These are phyloP conservation scores for Apiospora kogelbergensis DNA, from an alignment of 2,329 filamentous ascomycete genomes.

Conservation along the genomic window DNA sequence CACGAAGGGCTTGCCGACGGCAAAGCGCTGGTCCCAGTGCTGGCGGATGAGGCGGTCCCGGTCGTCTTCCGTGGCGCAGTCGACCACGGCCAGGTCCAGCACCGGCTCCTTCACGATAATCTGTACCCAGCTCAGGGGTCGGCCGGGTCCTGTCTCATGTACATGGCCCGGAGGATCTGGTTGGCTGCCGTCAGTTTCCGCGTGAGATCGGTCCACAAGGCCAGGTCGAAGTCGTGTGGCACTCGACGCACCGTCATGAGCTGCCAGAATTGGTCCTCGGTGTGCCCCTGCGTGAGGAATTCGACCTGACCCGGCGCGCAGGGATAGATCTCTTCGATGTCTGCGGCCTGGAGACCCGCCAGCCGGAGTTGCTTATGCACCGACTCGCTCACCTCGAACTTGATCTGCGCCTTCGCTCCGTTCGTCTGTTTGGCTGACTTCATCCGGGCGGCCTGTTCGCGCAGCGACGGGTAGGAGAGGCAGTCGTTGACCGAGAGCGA, in stretches of 20 bases:
- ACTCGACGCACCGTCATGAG: slow-evolving; percentile 25
- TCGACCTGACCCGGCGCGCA: slow-evolving; percentile 30
- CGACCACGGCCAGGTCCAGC: slow-evolving; percentile 15
- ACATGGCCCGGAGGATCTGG: slow-evolving; percentile 26
- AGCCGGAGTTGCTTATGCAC: slow-evolving; percentile 4
- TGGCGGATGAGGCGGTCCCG: slow-evolving; percentile 22
- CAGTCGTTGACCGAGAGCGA: slow-evolving; percentile 24
- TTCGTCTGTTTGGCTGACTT: not conserved
- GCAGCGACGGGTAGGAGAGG: slow-evolving; percentile 21
- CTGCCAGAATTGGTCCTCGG: slow-evolving; percentile 24
- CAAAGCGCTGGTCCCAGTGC: slow-evolving; percentile 28
- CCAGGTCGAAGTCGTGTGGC: slow-evolving; percentile 18
- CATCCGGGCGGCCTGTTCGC: slow-evolving; percentile 17
- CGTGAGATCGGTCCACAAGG: slow-evolving; percentile 21
- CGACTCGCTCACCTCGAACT: slow-evolving; percentile 12
- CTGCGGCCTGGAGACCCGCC: slow-evolving; percentile 8
- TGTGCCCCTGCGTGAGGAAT: slow-evolving; percentile 26
- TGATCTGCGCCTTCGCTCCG: slow-evolving; percentile 13
- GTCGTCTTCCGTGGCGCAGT: slow-evolving; percentile 22
- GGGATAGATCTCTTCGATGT: slow-evolving; percentile 27
- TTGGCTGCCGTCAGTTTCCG: slow-evolving; percentile 19
- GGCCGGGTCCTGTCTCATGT: slow-evolving; percentile 14
- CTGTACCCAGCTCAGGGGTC: slow-evolving; percentile 20
- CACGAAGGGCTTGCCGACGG: slow-evolving; percentile 33
- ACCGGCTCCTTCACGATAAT: slow-evolving; percentile 20